Percentiles rank a stretch among this genome's conserved stretches.
Conservation (phyloP, 306 rosid species). For the Dalbergia cultrata region DNA sequence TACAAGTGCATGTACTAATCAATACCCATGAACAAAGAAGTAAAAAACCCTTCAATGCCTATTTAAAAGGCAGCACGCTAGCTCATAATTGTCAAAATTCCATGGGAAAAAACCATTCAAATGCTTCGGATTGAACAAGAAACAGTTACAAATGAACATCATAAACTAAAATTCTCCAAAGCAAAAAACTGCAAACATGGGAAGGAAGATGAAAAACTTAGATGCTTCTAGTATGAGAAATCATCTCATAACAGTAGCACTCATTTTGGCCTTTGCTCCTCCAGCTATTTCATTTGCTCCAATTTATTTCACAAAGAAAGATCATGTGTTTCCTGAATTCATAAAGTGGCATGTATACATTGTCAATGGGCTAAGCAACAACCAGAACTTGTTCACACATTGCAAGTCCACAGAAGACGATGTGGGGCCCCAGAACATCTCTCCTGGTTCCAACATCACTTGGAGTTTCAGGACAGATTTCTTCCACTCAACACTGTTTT, state of each 20-base stretch:
- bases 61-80: slow-evolving; percentile 29
- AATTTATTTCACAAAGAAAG: background rate
- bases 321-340: slow-evolving; percentile 47
- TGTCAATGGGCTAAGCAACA: slow-evolving; percentile 43
- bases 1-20: background rate
- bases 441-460: slow-evolving; percentile 48
- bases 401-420: slow-evolving; percentile 56
- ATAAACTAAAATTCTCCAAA: background rate
- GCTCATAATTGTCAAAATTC: slow-evolving; percentile 36
- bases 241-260: slow-evolving; percentile 2
- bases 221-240: background rate
- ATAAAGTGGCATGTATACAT: slow-evolving; percentile 57
- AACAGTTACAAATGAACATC: background rate
- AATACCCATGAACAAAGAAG: background rate
- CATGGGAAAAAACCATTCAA: slow-evolving; percentile 25
- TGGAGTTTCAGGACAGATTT: slow-evolving; percentile 60
- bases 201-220: background rate
- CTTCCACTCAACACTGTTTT: slow-evolving; percentile 49
- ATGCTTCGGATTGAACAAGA: background rate
- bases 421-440: slow-evolving; percentile 25
- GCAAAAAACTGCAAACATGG: slow-evolving; percentile 1
- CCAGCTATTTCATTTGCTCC: slow-evolving; percentile 39
- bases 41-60: background rate
- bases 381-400: slow-evolving; percentile 35
- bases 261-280: slow-evolving; percentile 14